Conservation (phyloP, 164 flowering plant species). For the Chimonanthus salicifolius region DNA sequence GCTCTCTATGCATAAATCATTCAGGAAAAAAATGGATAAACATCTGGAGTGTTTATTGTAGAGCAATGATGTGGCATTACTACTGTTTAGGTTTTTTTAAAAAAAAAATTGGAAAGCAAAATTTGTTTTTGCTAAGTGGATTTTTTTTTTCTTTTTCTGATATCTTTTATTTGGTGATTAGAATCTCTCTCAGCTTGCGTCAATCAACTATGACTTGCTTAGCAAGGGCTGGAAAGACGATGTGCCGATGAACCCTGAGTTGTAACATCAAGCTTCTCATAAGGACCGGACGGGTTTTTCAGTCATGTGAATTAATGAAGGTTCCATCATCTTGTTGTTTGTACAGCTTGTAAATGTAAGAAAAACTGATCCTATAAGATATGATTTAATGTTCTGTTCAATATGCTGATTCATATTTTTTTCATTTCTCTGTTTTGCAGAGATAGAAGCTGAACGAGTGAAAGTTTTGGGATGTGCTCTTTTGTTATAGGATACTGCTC, state of each 20-base stretch:
- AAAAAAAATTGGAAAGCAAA: too few relatives aligned
- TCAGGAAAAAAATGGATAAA: too few relatives aligned
- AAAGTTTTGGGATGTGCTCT: slow-evolving; percentile 27
- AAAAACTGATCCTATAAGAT: background rate
- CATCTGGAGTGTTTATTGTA: too few relatives aligned
- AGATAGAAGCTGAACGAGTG: slow-evolving; percentile 28
- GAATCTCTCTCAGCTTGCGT: slow-evolving; percentile 98
- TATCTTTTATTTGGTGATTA: slow-evolving; percentile 17
- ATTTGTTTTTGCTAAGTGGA: too few relatives aligned
- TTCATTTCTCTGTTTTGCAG: slow-evolving; percentile 24
- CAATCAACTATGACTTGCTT: slow-evolving; percentile 92
- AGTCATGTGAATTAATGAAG: slow-evolving; percentile 2
- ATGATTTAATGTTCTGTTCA: background rate
- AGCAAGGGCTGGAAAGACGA: slow-evolving; percentile 88
- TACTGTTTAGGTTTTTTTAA: too few relatives aligned
- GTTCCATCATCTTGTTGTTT: slow-evolving; percentile 14
- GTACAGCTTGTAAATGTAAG: slow-evolving; percentile 76
- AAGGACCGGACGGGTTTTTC: slow-evolving; percentile 4
- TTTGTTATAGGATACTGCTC: slow-evolving; percentile 2
- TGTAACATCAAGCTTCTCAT: slow-evolving; percentile 8
- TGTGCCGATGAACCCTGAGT: slow-evolving; percentile 35
- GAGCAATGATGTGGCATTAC: too few relatives aligned
- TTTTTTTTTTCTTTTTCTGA: background rate
- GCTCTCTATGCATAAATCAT: too few relatives aligned
- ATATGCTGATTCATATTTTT: background rate